Percentiles rank a stretch among this genome's conserved stretches.
Evolutionary conservation across 2,329 filamentous ascomycete species (phyloP).

Genomic region (Eurotiales sp.): DNA sequence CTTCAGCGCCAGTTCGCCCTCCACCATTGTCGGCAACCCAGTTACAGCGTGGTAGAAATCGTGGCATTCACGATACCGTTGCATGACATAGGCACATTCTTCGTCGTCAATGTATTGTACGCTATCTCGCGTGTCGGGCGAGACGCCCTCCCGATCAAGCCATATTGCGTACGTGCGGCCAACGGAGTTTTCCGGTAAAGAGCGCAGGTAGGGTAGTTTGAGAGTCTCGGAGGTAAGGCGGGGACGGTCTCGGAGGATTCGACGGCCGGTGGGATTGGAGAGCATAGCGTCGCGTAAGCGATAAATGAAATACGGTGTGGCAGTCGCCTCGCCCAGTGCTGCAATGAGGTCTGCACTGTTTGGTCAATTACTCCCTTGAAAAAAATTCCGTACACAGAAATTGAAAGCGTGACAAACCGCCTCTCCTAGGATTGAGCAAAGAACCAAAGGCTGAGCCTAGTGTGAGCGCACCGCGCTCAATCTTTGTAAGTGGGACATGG

Average conservation of each 20-base stretch:
- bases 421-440: slow-evolving; percentile 72
- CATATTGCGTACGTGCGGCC: slow-evolving; percentile 80
- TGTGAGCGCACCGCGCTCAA: slow-evolving; percentile 71
- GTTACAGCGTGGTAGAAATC: slow-evolving; percentile 97
- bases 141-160: slow-evolving; percentile 92
- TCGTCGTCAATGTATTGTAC: slow-evolving; percentile 92
- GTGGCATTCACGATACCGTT: slow-evolving; percentile 93
- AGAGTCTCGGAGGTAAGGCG: slow-evolving; percentile 74
- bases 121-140: slow-evolving; percentile 76
- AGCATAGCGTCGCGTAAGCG: slow-evolving; percentile 93
- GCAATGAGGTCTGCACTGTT: slow-evolving; percentile 74
- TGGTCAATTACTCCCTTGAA: neutral
- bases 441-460: slow-evolving; percentile 58
- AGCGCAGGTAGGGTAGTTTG: slow-evolving; percentile 66
- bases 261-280: slow-evolving; percentile 72
- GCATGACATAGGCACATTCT: slow-evolving; percentile 98
- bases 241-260: slow-evolving; percentile 85
- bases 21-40: slow-evolving; percentile 82
- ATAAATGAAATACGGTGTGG: slow-evolving; percentile 91
- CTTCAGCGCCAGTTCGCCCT: slow-evolving; percentile 96
- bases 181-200: slow-evolving; percentile 68
- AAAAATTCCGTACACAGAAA: neutral
- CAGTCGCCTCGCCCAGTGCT: slow-evolving; percentile 87
- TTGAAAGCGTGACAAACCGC: slow-evolving; percentile 49
- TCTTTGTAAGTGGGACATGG: slow-evolving; percentile 78